Evolutionary conservation across 2,329 filamentous ascomycete genomes (phyloP), one percentile per base, ranked within the genome.

Genomic region (Didymella pomorum): DNA sequence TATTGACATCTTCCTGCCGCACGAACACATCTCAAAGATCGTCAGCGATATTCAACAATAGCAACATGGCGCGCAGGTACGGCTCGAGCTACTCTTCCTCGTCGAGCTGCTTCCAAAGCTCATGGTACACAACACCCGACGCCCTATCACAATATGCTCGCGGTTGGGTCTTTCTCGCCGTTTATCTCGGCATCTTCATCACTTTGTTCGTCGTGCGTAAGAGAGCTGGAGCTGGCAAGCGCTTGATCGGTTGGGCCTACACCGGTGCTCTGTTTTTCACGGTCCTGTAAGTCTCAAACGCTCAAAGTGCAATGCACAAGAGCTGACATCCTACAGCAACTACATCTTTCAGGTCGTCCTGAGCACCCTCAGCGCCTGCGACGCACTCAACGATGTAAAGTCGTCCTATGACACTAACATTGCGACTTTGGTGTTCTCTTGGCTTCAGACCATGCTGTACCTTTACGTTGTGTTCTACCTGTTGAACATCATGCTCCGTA

Each of bases 401-500:
- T 11, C 1, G n/a, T 12, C n/a, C 9, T 56, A 52, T 23, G 14
- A 31, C 35, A 39, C n/a, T 28, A 23, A 20, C 21, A 67, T 71
- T 26, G 62, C 66, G n/a, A 53, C 25, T 18, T 39, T 1, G 3
- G 44, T 75, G 1, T 71, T 75, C 42, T 56, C 52, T 46, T 9
- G 23, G n/a, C 20, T 76, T 9, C 60, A 46, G 39, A 41, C 56
- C n/a, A 71, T 60, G 52, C 42, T 67, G 52, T 50, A 76, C 1
- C 64, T 75, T 1, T 61, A 70, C 8, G 56, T 71, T 2, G 62
- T 69, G 5, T 46, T 72, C 28, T 72, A 60, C 48, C 49, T 45
- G 9, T 53, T 76, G 48, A 74, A 74, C 63, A 58, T 25, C 11
- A 49, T 66, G 56, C 66, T 76, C 1, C 64, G 63, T 35, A 33